Evolutionary conservation across 768 basidiomycete genomes (phyloP).

Genomic region (Lactarius psammicola): DNA sequence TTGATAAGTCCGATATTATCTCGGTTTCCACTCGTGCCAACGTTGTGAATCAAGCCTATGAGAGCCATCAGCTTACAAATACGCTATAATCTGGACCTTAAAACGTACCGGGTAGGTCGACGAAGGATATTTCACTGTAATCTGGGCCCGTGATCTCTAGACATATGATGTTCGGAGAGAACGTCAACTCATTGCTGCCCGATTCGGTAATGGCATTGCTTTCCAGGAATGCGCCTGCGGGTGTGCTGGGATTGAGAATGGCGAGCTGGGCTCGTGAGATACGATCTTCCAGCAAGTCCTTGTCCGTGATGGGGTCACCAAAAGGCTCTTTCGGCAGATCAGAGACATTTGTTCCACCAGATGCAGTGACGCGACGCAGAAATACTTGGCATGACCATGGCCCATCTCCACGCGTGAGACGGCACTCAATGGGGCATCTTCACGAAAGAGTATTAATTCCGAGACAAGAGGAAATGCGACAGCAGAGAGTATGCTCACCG

Average conservation of each 20-base stretch:
- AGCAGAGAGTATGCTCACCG: conserved; percentile 25
- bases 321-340: conserved; percentile 16
- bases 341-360: background rate
- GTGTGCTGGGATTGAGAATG: conserved; percentile 18
- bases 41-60: conserved; percentile 31
- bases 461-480: background rate
- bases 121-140: conserved; percentile 34
- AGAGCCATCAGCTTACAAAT: background rate
- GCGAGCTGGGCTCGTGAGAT: conserved; percentile 20
- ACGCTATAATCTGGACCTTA: background rate
- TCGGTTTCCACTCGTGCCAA: conserved; percentile 28
- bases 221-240: background rate
- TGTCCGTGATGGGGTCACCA: conserved; percentile 10
- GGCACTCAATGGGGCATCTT: conserved; percentile 28
- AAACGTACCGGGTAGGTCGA: conserved; percentile 34
- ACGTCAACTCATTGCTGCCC: conserved; percentile 7
- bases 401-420: conserved; percentile 3
- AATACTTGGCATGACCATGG: conserved; percentile 22
- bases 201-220: no score
- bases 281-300: conserved; percentile 1
- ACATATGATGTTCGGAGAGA: conserved; percentile 33
- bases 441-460: background rate
- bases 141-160: conserved; percentile 33
- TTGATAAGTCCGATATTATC: conserved; percentile 29
- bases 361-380: conserved; percentile 6